Conservation (phyloP, 768 basidiomycete genomes). For the Neoboletus subvelutipes region DNA sequence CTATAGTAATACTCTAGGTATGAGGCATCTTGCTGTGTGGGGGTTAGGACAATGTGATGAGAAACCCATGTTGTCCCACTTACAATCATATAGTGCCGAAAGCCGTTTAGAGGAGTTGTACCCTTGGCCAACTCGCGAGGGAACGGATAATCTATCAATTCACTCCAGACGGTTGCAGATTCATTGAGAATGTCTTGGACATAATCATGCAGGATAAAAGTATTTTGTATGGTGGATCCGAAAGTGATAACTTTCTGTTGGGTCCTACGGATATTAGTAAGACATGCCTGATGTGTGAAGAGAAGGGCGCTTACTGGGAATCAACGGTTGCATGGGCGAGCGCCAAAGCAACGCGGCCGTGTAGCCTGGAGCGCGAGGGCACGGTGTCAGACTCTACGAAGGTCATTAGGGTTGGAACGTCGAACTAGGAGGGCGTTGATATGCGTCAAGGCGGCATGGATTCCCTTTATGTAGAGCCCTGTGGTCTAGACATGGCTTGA, state of each 20-base stretch:
- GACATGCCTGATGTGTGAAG: background rate
- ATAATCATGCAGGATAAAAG: background rate
- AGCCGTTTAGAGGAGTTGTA: background rate
- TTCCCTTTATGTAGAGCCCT: background rate
- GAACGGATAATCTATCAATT: background rate
- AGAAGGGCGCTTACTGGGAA: background rate
- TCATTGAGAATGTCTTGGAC: background rate
- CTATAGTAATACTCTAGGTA: slow-evolving; percentile 8
- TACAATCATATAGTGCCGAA: slow-evolving; percentile 8
- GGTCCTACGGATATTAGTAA: background rate
- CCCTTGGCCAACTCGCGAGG: background rate
- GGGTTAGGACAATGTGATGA: background rate
- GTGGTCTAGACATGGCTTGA: background rate
- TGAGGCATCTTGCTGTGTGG: slow-evolving; percentile 2
- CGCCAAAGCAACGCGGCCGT: background rate
- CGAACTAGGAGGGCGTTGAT: background rate
- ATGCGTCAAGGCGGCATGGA: too few relatives aligned
- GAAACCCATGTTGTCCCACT: background rate
- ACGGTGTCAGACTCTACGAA: background rate
- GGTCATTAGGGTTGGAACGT: background rate
- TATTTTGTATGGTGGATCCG: too few relatives aligned
- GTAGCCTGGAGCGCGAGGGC: background rate
- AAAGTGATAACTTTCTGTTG: background rate
- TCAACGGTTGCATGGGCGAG: background rate
- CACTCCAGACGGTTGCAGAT: background rate